These are phyloP conservation scores for Colletotrichum limetticola DNA, from an alignment of 2,329 filamentous ascomycete genomes.

Conservation along the genomic window DNA sequence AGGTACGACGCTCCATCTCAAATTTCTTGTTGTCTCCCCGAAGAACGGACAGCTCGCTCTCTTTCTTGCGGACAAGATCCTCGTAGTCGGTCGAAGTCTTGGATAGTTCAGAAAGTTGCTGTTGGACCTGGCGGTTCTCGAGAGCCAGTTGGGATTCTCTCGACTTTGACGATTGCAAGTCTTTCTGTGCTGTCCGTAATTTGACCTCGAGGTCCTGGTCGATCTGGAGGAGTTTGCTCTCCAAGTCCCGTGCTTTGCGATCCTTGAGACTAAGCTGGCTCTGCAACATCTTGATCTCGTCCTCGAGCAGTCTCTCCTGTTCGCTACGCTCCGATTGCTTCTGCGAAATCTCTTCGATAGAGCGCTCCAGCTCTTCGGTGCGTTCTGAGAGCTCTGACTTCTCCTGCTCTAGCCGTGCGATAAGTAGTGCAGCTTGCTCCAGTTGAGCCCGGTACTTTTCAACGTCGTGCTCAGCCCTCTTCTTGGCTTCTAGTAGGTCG, in stretches of 20 bases:
- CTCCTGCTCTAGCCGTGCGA: constrained; percentile 85
- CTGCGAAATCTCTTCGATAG: constrained; percentile 76
- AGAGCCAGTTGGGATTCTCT: constrained; percentile 80
- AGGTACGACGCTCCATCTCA: constrained; percentile 80
- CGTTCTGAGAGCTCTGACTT: constrained; percentile 79
- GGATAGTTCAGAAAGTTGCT: constrained; percentile 87
- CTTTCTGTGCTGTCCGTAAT: constrained; percentile 80
- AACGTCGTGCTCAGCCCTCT: constrained; percentile 85
- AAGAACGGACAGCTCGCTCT: constrained; percentile 89
- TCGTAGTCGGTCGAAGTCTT: constrained; percentile 95
- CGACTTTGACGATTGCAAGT: constrained; percentile 77
- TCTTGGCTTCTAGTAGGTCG: constrained; percentile 87
- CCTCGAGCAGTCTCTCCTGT: constrained; percentile 79
- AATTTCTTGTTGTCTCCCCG: constrained; percentile 86
- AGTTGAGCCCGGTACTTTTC: constrained; percentile 83
- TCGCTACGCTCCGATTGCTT: constrained; percentile 78
- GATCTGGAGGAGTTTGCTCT: constrained; percentile 82
- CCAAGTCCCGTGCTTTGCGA: constrained; percentile 87
- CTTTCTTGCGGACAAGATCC: constrained; percentile 91
- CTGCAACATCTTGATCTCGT: constrained; percentile 90
- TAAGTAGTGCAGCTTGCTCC: constrained; percentile 90
- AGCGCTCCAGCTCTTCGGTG: constrained; percentile 75
- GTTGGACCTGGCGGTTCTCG: constrained; percentile 85
- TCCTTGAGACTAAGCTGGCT: constrained; percentile 92
- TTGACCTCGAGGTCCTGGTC: constrained; percentile 93